These are phyloP conservation scores for Pestalotiopsis sp. DNA, from an alignment of 2,329 filamentous ascomycete species.

Conservation along the genomic window DNA sequence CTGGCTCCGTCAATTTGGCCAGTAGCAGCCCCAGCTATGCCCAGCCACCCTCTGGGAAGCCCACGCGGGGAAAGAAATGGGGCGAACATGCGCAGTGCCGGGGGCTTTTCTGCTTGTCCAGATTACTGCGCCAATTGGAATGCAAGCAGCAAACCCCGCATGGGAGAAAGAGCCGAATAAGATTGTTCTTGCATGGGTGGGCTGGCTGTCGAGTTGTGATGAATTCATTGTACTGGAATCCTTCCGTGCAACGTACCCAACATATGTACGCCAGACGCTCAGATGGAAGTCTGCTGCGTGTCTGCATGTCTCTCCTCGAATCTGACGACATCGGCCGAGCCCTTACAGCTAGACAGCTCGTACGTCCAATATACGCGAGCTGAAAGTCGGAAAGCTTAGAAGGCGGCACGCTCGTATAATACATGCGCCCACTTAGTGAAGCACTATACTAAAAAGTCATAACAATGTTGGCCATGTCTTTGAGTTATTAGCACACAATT, in stretches of 20 bases:
- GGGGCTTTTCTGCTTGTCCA: background rate
- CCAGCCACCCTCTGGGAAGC: background rate
- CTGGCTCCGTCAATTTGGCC: background rate
- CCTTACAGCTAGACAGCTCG: background rate
- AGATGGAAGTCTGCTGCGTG: background rate
- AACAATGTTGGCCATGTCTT: too few species aligned
- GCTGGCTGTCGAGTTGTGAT: background rate
- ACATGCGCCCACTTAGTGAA: too few species aligned
- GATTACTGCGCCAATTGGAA: constrained; percentile 12
- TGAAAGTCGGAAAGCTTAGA: background rate
- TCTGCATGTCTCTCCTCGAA: constrained; percentile 5
- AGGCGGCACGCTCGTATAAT: background rate
- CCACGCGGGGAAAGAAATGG: constrained; percentile 9
- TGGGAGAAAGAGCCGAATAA: background rate
- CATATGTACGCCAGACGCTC: background rate
- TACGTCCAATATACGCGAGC: background rate
- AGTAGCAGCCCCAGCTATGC: background rate
- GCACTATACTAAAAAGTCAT: too few species aligned
- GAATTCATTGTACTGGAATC: background rate
- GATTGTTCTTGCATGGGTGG: constrained; percentile 1
- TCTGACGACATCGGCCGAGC: constrained; percentile 6
- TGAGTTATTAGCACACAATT: background rate
- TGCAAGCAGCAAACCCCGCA: constrained; percentile 7
- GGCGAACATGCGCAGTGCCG: background rate
- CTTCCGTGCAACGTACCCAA: background rate